phyloP scores from a whole-genome alignment of 345 rosid species.

The Iberis pinnata region DNA sequence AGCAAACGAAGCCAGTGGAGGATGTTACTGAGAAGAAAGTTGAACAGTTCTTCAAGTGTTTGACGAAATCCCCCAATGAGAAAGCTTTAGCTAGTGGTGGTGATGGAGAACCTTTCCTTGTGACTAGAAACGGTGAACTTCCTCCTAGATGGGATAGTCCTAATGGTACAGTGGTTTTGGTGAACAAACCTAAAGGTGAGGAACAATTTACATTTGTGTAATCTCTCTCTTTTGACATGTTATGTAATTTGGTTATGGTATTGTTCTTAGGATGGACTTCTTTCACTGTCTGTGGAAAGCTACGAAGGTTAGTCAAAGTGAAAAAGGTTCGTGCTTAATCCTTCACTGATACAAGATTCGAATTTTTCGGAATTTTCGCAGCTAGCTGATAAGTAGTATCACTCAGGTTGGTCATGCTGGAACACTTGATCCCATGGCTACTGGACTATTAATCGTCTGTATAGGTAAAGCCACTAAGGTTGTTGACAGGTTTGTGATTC shows the following conservation, averaged over 20 bases:
- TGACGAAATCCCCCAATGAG: constrained; percentile 64
- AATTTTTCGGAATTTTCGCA: background rate
- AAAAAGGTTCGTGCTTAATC: constrained; percentile 52
- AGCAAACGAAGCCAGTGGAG: constrained; percentile 31
- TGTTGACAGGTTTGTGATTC: constrained; percentile 58
- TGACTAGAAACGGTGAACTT: constrained; percentile 60
- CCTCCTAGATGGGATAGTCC: constrained; percentile 88
- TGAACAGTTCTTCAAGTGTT: constrained; percentile 73
- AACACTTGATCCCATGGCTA: constrained; percentile 98
- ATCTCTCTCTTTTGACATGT: background rate
- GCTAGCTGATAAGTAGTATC: constrained; percentile 5
- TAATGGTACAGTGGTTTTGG: constrained; percentile 68
- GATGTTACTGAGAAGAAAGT: constrained; percentile 73
- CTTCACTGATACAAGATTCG: constrained; percentile 2
- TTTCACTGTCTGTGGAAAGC: constrained; percentile 95
- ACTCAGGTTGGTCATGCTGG: constrained; percentile 97
- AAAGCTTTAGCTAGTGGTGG: constrained; percentile 39
- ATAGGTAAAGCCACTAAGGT: constrained; percentile 88
- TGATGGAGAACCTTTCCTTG: constrained; percentile 63
- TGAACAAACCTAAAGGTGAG: constrained; percentile 89
- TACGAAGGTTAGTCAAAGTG: constrained; percentile 78
- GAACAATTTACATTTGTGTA: constrained; percentile 9
- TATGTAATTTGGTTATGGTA: constrained; percentile 17
- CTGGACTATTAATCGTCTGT: constrained; percentile 86
- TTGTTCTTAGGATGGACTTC: constrained; percentile 78